These are phyloP conservation scores for Vanrija sp. DNA, from an alignment of 1,284 basidiomycete species.

Conservation along the genomic window DNA sequence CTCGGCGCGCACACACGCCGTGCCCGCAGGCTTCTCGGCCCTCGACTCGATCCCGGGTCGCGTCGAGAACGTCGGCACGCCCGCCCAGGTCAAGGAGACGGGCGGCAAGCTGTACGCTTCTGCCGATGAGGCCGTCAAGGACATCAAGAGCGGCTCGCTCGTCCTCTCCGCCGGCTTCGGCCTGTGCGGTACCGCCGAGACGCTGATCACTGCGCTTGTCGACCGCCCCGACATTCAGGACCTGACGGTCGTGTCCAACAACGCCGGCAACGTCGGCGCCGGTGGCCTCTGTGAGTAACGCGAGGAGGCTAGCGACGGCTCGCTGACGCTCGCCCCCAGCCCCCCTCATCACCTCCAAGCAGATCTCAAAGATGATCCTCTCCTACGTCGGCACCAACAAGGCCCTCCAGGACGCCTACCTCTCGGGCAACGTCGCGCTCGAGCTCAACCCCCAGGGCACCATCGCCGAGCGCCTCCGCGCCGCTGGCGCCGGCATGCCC, in stretches of 20 bases:
- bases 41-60: slow-evolving; percentile 13
- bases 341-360: slow-evolving; percentile 64
- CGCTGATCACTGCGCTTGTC: slow-evolving; percentile 73
- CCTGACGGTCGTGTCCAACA: slow-evolving; percentile 84
- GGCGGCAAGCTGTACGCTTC: slow-evolving; percentile 68
- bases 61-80: slow-evolving; percentile 15
- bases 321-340: slow-evolving; percentile 51
- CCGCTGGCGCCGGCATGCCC: slow-evolving; percentile 90
- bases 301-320: neutral
- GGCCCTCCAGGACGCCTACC: slow-evolving; percentile 59
- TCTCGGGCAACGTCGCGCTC: slow-evolving; percentile 73
- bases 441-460: slow-evolving; percentile 91
- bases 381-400: slow-evolving; percentile 72
- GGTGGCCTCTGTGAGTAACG: slow-evolving; percentile 66
- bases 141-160: slow-evolving; percentile 71
- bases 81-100: slow-evolving; percentile 10
- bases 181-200: slow-evolving; percentile 58
- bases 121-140: slow-evolving; percentile 74
- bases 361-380: slow-evolving; percentile 78
- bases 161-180: slow-evolving; percentile 69
- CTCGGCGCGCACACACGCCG: slow-evolving; percentile 7
- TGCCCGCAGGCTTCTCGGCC: slow-evolving; percentile 13
- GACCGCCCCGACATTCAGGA: slow-evolving; percentile 66
- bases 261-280: slow-evolving; percentile 69
- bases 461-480: slow-evolving; percentile 82